A percentile compares a stretch with the other conserved stretches of the same genome.
phyloP scores from a whole-genome alignment of 164 flowering plant species.

The Santalum album region DNA sequence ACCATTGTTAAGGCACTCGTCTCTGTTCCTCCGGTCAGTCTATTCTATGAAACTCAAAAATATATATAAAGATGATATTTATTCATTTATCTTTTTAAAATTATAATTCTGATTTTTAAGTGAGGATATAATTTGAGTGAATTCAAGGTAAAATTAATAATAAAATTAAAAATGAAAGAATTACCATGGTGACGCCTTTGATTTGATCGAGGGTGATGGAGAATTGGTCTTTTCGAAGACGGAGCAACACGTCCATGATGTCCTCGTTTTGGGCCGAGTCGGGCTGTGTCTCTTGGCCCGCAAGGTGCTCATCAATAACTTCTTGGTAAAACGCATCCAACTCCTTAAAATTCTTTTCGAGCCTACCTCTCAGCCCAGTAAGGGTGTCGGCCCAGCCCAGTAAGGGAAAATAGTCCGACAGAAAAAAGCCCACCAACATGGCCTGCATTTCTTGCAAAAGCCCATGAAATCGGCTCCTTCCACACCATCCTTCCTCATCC shows the following conservation, averaged over 20 bases:
- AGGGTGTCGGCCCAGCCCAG: background rate
- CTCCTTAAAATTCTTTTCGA: background rate
- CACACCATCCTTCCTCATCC: background rate
- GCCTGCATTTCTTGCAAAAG: background rate
- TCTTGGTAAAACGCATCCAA: background rate
- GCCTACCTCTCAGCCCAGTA: background rate
- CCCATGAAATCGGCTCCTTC: background rate
- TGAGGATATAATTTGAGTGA: too few relatives aligned
- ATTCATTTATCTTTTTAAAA: too few relatives aligned
- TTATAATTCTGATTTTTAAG: too few relatives aligned
- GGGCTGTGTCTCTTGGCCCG: background rate
- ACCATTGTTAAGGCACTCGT: background rate
- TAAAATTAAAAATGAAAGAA: too few relatives aligned
- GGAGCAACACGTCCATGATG: background rate
- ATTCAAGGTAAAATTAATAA: too few relatives aligned
- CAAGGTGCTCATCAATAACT: background rate
- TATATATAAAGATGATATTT: too few relatives aligned
- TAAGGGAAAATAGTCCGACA: background rate
- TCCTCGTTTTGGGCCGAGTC: background rate
- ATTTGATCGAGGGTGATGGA: background rate
- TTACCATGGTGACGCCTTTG: background rate
- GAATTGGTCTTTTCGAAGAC: background rate
- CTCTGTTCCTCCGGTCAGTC: background rate
- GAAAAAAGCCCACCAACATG: background rate
- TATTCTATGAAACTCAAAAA: background rate